These are phyloP conservation scores for Daldinia concentrica DNA, from an alignment of 495 filamentous ascomycete genomes.

Conservation along the genomic window DNA sequence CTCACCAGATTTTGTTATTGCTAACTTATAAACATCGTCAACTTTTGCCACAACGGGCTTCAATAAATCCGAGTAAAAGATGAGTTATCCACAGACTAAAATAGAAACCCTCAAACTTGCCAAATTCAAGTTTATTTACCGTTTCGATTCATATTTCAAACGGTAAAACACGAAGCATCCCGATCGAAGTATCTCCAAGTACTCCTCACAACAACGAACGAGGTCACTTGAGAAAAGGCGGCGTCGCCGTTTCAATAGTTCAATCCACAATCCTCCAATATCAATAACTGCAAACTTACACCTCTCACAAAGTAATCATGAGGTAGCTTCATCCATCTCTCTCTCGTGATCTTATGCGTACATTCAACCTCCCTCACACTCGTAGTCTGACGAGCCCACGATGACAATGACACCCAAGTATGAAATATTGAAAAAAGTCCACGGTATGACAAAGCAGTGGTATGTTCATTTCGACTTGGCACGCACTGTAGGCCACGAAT, in stretches of 20 bases:
- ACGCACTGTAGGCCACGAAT: neutral
- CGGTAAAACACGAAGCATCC: neutral
- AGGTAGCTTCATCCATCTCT: neutral
- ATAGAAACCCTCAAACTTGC: neutral
- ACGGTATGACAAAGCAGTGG: no score
- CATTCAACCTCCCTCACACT: neutral
- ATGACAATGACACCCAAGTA: no score
- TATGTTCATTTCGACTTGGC: no score
- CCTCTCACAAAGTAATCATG: neutral
- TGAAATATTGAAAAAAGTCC: no score
- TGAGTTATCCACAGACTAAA: neutral
- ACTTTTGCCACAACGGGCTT: neutral
- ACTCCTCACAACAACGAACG: neutral
- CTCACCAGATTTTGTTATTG: neutral
- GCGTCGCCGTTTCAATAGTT: constrained; percentile 2
- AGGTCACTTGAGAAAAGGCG: neutral
- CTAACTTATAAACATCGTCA: neutral
- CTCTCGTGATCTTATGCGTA: neutral
- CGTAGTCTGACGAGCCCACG: neutral
- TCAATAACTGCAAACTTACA: neutral
- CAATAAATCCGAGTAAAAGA: neutral
- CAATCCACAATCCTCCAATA: neutral
- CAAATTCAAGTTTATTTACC: neutral
- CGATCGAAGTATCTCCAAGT: neutral
- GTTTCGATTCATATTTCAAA: neutral